Conservation (phyloP, 2,329 filamentous ascomycete species). For the Trichoderma polysporum region DNA sequence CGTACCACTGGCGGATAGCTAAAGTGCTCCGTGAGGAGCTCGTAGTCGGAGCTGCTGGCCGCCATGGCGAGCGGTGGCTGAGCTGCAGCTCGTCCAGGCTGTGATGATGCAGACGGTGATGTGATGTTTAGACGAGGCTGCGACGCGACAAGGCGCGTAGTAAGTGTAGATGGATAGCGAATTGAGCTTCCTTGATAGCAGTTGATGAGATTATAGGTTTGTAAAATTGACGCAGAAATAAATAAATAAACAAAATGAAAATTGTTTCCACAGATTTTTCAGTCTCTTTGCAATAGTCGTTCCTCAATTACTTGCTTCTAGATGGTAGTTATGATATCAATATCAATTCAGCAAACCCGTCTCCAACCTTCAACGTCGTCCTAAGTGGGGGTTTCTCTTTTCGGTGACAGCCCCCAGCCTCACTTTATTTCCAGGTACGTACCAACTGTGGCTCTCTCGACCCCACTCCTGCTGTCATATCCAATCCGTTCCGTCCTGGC, state of each 20-base stretch:
- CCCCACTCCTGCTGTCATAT: slow-evolving; percentile 7
- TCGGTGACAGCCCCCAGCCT: not conserved
- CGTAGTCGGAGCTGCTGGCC: slow-evolving; percentile 50
- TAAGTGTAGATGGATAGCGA: too few species aligned
- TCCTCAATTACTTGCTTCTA: too few species aligned
- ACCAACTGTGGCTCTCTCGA: not conserved
- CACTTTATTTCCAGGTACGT: not conserved
- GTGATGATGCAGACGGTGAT: not conserved
- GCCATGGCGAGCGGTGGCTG: slow-evolving; percentile 28
- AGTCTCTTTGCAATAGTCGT: not conserved
- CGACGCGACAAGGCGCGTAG: slow-evolving; percentile 22
- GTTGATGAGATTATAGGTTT: not conserved
- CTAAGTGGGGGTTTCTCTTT: not conserved
- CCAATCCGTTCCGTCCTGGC: not conserved
- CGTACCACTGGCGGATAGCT: slow-evolving; percentile 88
- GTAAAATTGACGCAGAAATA: not conserved
- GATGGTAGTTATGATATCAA: too few species aligned
- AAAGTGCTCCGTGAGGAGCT: slow-evolving; percentile 90
- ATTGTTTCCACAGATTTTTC: too few species aligned
- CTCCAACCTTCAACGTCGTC: not conserved
- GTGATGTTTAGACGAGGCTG: not conserved
- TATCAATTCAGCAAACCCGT: not conserved
- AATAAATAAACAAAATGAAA: not conserved
- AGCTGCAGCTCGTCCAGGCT: slow-evolving; percentile 1
- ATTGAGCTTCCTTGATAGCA: not conserved